Evolutionary conservation across 2,329 filamentous ascomycete genomes (phyloP), one percentile per base, ranked within the genome.

Genomic region (Ramularia collo-cygni): DNA sequence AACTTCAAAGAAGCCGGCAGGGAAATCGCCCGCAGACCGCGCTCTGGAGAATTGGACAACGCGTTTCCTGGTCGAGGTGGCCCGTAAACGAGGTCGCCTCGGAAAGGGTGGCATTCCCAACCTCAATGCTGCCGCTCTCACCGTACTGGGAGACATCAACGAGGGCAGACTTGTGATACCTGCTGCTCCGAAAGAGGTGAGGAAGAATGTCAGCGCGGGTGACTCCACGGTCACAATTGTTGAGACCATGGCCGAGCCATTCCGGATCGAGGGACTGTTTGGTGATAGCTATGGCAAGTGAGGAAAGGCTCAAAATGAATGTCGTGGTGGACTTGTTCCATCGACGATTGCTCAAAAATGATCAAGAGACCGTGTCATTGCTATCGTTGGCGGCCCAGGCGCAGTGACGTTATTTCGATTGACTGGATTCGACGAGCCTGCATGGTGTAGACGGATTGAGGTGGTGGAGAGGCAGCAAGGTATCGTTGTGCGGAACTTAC

Each of bases 141-240:
- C 86, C 1, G 89, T 98, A 40, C 79, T 98, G 42, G 92, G 81
- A n/a, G 92, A 98, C 69, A 94, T 92, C 86, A 78, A 92, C 53
- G 90, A 96, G 61, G 90, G 89, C 17, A 79, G 92, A 37, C 93
- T 98, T 58, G 61, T 31, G 40, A 50, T 47, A 56, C 62, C 30
- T 62, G 64, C 31, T 60, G 64, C 47, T 59, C 17, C 17, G 9
- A 33, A 16, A 33, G 31, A 33, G 17, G 31, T 33, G 17, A 19
- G n/a, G 10, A 33, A 33, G 31, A 16, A 33, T n/a, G 21, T 24
- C 21, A 19, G 19, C 16, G 31, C 16, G 14, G 31, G 31, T 4
- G 31, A 16, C 6, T 18, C 31, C 7, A 33, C 16, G 31, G 88
- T 93, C 70, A 69, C 87, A 65, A 86, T 96, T 61, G 88, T 96